Percentiles rank a stretch among this genome's conserved stretches.
These are phyloP conservation scores for Purpureocillium lavendulum DNA, from an alignment of 2,329 filamentous ascomycete genomes.

Conservation along the genomic window DNA sequence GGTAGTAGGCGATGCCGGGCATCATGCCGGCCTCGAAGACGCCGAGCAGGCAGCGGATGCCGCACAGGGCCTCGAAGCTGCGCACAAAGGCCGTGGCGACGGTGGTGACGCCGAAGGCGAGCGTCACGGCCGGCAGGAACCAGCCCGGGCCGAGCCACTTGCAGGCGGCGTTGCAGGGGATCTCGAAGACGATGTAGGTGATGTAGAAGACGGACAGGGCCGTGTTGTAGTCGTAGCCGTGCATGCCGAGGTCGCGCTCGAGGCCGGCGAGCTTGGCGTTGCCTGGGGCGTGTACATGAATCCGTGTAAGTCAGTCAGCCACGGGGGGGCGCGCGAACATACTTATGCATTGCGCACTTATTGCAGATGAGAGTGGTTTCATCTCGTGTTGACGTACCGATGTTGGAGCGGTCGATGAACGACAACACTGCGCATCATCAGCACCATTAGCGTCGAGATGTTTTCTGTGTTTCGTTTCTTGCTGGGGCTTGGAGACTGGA, in stretches of 20 bases:
- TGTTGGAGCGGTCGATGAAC: conserved; percentile 60
- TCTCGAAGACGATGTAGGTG: conserved; percentile 57
- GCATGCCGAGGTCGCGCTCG: conserved; percentile 43
- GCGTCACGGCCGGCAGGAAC: conserved; percentile 50
- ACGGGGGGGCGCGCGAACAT: not conserved
- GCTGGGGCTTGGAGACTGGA: too few species aligned
- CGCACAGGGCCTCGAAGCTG: conserved; percentile 35
- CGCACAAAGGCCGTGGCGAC: conserved; percentile 54
- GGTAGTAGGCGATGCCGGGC: conserved; percentile 58
- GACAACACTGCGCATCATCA: conserved; percentile 16
- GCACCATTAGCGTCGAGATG: too few species aligned
- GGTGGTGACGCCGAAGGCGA: conserved; percentile 50
- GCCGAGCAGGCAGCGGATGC: conserved; percentile 51
- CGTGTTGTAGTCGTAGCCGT: conserved; percentile 52
- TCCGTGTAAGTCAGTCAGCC: not conserved
- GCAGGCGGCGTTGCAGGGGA: conserved; percentile 53
- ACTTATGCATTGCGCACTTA: too few species aligned
- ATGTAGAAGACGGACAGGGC: conserved; percentile 56
- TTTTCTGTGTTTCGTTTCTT: too few species aligned
- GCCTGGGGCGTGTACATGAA: too few species aligned
- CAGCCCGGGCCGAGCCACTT: conserved; percentile 58
- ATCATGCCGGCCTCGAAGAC: conserved; percentile 59
- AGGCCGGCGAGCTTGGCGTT: conserved; percentile 51
- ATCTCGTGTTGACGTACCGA: conserved; percentile 38
- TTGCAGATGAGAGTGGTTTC: too few species aligned